Evolutionary conservation across 1,139 yeast genomes (phyloP), one percentile per base, ranked within the genome.

Genomic region (Protomyces macrosporus): DNA sequence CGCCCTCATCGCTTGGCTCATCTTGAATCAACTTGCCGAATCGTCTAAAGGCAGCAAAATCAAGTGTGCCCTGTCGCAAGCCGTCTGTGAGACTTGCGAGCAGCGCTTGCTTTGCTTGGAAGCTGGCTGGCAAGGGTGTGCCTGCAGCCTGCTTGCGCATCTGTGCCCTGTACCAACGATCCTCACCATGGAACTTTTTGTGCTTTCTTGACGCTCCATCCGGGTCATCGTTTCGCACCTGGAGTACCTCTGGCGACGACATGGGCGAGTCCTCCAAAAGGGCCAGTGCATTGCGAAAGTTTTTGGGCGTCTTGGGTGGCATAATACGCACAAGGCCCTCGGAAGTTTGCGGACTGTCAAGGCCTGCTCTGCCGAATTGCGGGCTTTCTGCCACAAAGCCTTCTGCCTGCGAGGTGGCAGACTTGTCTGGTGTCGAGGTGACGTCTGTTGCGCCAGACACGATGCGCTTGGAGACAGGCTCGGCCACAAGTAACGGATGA

Each of bases 151-250:
- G 55, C 14, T 53, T 39, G 6, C 37, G 53, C 66, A 64, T 64
- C 39, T 64, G 65, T 32, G 35, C 40, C 12, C 62, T 45, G 45
- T 64, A 64, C 66, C 66, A 64, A 6, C 42, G 23, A 33, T 58
- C 62, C 9, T 48, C 33, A 33, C 62, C 62, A 34, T 55, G 42
- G 39, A 58, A 58, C 39, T 58, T 58, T 30, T 51, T 52, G 42
- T 37, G n/a, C n/a, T 23, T 1, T 12, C 37, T 23, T 10, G 35
- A 23, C 2, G 33, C 14, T 10, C 23, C 16, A 23, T 23, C 36
- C 12, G 53, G 53, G 10, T 37, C 42, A 37, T 10, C n/a, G 42
- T 37, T n/a, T n/a, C 10, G n/a, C 42, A 10, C n/a, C 42, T 37
- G 23, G 30, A 16, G 23, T 4, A 4, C 48, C 12, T 30, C 48